phyloP scores from a whole-genome alignment of 306 rosid genomes.

The Vigna reflexopilosa region DNA sequence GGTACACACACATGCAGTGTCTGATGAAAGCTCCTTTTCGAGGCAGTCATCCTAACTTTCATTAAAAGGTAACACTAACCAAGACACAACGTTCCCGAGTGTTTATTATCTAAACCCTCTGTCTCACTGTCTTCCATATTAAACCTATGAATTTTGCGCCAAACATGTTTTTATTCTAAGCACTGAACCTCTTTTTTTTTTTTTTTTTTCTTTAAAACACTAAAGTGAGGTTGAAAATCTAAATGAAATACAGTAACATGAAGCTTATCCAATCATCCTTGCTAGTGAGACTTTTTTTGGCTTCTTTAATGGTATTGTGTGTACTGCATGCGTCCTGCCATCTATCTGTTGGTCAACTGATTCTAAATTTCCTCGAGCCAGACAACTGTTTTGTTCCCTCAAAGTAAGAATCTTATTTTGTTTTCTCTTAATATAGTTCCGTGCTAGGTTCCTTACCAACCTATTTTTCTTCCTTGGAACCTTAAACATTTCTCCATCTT shows the following conservation, averaged over 20 bases:
- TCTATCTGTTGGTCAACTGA: constrained; percentile 28
- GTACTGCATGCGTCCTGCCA: constrained; percentile 16
- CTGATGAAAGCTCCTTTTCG: constrained; percentile 73
- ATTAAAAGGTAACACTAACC: constrained; percentile 50
- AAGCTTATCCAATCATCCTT: constrained; percentile 5
- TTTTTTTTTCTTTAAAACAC: not conserved
- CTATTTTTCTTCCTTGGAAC: constrained; percentile 40
- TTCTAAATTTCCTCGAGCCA: constrained; percentile 38
- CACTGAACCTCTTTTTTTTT: constrained; percentile 22
- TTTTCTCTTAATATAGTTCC: constrained; percentile 5
- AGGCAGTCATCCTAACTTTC: constrained; percentile 49
- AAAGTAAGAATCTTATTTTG: constrained; percentile 39
- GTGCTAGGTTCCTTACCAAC: constrained; percentile 38
- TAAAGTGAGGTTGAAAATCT: not conserved
- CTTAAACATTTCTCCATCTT: constrained; percentile 28
- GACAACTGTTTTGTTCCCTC: constrained; percentile 42
- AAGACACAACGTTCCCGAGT: constrained; percentile 27
- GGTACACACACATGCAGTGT: constrained; percentile 75
- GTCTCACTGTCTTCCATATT: constrained; percentile 17
- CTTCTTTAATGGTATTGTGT: constrained; percentile 24
- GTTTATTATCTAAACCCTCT: not conserved
- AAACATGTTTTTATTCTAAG: constrained; percentile 36
- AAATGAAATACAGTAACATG: not conserved
- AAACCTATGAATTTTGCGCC: constrained; percentile 30
- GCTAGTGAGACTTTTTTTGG: constrained; percentile 18